A percentile compares a stretch with the other conserved stretches of the same genome.
These are phyloP conservation scores for Globisporangium alternatum DNA, from an alignment of 352 stramenopile species.

Conservation along the genomic window DNA sequence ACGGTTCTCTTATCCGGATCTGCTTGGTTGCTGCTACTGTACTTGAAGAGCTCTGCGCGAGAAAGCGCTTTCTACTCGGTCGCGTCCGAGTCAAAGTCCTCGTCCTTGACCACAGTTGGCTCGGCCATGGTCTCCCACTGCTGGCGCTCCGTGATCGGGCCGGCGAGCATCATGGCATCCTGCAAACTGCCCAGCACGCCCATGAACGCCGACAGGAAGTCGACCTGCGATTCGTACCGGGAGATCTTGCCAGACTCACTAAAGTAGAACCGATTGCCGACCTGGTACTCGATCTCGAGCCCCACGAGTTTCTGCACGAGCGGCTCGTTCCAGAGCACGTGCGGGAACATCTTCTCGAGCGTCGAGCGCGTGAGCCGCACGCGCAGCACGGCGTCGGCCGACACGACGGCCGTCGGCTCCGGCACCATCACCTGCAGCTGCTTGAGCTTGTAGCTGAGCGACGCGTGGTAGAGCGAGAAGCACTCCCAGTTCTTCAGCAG, in stretches of 20 bases:
- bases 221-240: constrained; percentile 17
- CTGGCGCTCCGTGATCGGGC: constrained; percentile 5
- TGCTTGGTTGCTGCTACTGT: background rate
- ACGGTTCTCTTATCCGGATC: background rate
- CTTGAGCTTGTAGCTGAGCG: constrained; percentile 17
- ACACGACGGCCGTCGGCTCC: constrained; percentile 20
- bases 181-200: constrained; percentile 17
- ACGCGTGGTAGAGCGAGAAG: constrained; percentile 18
- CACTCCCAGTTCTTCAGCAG: constrained; percentile 17
- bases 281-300: constrained; percentile 14
- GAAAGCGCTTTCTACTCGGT: background rate
- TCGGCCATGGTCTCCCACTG: constrained; percentile 1
- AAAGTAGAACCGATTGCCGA: constrained; percentile 20
- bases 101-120: background rate
- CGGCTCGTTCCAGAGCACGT: constrained; percentile 28
- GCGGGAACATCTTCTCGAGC: constrained; percentile 34
- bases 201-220: constrained; percentile 18
- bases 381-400: constrained; percentile 17
- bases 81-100: background rate
- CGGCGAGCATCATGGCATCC: constrained; percentile 15
- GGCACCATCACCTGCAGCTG: constrained; percentile 19
- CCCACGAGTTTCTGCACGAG: constrained; percentile 22
- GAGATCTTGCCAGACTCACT: constrained; percentile 12
- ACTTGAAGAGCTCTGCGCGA: background rate
- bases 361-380: constrained; percentile 29